Conservation (phyloP, 2,329 filamentous ascomycete genomes). For the Verticillium dahliae region DNA sequence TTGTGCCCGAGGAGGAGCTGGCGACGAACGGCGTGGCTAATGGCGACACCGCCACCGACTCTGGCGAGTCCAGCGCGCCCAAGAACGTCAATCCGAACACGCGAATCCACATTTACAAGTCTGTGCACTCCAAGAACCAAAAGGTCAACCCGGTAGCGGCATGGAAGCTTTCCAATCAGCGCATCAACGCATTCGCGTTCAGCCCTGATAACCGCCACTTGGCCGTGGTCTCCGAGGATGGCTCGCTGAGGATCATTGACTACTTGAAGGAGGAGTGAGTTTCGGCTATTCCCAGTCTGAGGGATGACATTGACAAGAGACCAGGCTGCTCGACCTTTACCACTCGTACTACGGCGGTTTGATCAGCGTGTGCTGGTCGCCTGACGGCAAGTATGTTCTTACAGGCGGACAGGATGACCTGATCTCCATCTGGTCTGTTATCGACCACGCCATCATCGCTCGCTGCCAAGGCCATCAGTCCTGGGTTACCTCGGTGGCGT, state of each 20-base stretch:
- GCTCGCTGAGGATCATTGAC: conserved; percentile 82
- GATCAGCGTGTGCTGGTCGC: conserved; percentile 93
- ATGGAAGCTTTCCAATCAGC: conserved; percentile 89
- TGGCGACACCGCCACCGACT: conserved; percentile 19
- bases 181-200: conserved; percentile 86
- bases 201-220: conserved; percentile 83
- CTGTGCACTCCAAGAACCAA: conserved; percentile 87
- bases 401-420: conserved; percentile 95
- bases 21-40: conserved; percentile 24
- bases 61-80: conserved; percentile 17
- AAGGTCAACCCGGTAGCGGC: conserved; percentile 86
- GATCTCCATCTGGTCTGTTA: conserved; percentile 89
- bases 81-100: conserved; percentile 21
- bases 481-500: conserved; percentile 89
- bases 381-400: conserved; percentile 90
- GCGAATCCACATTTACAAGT: conserved; percentile 73
- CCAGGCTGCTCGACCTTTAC: conserved; percentile 77
- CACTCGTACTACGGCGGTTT: conserved; percentile 91
- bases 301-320: not conserved
- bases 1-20: conserved; percentile 61
- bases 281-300: not conserved
- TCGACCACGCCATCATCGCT: conserved; percentile 77
- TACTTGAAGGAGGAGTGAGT: conserved; percentile 82
- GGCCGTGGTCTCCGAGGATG: conserved; percentile 87
- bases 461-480: conserved; percentile 93